Conservation (phyloP, 1,284 basidiomycete genomes). For the Gymnopus androsaceus region DNA sequence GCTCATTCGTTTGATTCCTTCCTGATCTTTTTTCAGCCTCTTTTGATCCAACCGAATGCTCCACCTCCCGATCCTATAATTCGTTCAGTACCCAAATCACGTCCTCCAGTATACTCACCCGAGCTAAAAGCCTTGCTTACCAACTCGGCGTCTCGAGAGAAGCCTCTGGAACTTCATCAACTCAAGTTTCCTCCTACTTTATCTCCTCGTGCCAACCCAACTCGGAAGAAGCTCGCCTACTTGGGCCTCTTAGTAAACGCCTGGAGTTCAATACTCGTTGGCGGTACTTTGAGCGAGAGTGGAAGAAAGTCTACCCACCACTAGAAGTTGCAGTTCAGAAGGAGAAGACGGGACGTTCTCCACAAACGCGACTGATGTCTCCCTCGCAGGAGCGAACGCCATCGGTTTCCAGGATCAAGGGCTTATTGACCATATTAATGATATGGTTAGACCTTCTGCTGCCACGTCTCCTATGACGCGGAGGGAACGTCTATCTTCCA, state of each 20-base stretch:
- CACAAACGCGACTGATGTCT: slow-evolving; percentile 20
- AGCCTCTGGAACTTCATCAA: slow-evolving; percentile 36
- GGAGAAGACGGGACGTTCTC: slow-evolving; percentile 6
- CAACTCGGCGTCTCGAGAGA: slow-evolving; percentile 48
- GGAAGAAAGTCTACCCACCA: slow-evolving; percentile 59
- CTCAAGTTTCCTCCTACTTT: slow-evolving; percentile 56
- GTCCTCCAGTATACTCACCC: slow-evolving; percentile 64
- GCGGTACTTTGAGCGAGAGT: slow-evolving; percentile 61
- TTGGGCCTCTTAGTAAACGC: slow-evolving; percentile 70
- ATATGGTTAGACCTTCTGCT: slow-evolving; percentile 41
- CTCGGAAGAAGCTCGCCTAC: slow-evolving; percentile 59
- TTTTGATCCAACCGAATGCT: slow-evolving; percentile 47
- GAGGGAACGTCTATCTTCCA: slow-evolving; percentile 28
- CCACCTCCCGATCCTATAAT: slow-evolving; percentile 50
- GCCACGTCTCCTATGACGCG: slow-evolving; percentile 30
- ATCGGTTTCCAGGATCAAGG: slow-evolving; percentile 47
- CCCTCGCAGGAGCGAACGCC: slow-evolving; percentile 30
- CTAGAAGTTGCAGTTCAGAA: slow-evolving; percentile 45
- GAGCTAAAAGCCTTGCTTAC: slow-evolving; percentile 63
- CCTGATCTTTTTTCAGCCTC: slow-evolving; percentile 42
- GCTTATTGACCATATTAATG: slow-evolving; percentile 50
- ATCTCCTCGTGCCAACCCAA: slow-evolving; percentile 55
- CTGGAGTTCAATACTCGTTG: slow-evolving; percentile 73
- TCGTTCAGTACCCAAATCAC: slow-evolving; percentile 49
- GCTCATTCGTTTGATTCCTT: slow-evolving; percentile 8